phyloP scores from a whole-genome alignment of 2,329 filamentous ascomycete species.

The Sporothrix luriei region DNA sequence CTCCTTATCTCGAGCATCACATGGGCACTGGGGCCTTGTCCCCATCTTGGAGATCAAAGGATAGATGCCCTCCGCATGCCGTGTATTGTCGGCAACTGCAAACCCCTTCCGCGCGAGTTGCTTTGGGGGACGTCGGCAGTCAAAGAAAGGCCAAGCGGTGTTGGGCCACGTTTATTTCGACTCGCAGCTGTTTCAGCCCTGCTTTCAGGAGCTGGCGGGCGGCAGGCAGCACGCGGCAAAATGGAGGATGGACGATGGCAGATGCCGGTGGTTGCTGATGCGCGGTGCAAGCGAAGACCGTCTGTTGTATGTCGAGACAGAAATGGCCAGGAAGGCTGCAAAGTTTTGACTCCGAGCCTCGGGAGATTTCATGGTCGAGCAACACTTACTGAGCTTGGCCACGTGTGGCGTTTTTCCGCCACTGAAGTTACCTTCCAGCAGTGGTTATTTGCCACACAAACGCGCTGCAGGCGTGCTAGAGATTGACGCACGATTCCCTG shows the following conservation, averaged over 20 bases:
- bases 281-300: neutral
- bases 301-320: neutral
- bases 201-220: constrained; percentile 12
- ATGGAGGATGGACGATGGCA: neutral
- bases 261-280: no score
- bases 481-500: neutral
- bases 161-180: neutral
- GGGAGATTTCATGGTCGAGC: neutral
- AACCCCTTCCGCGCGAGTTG: neutral
- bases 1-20: constrained; percentile 5
- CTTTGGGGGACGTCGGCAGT: neutral
- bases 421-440: neutral
- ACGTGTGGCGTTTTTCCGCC: constrained; percentile 19
- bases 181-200: constrained; percentile 20
- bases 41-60: neutral
- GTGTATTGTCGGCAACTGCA: no score
- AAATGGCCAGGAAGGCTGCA: neutral
- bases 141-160: neutral
- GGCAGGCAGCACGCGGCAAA: constrained; percentile 7
- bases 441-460: neutral
- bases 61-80: no score
- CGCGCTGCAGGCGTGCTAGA: neutral
- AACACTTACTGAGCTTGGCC: neutral
- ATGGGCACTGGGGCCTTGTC: neutral
- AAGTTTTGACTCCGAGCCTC: neutral